Evolutionary conservation across 768 basidiomycete species (phyloP), one percentile per base, ranked within the genome.

Genomic region (Leucogyrophana mollusca): DNA sequence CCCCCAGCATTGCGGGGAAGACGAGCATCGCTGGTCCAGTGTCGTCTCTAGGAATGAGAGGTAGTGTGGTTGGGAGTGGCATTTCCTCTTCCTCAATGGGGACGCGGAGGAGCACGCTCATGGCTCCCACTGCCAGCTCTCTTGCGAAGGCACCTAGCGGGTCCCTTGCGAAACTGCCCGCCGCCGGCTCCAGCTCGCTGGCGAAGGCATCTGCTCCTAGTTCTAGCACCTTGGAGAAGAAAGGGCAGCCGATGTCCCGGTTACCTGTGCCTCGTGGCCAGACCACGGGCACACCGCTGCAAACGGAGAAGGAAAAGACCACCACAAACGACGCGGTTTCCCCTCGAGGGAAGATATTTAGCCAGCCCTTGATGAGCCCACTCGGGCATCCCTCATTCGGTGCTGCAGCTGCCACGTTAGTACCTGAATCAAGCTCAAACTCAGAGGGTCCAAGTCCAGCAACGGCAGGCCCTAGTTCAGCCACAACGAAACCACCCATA

Each of bases 91-190:
- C n/a, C 3, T 69, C 70, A 1, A 52, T 66, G 33, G 73, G 60
- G 1, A 46, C 57, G 4, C 62, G 55, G 27, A 59, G 60, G 4
- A 60, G 51, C 43, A 76, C 82, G 30, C 69, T 90, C 10, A 67
- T 85, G 41, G 86, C 87, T 1, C 87, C 87, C 0, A 90, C 87
- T 1, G 87, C 83, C 2, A 87, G 86, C 55, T 90, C 87, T 1
- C 66, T 89, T 18, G 87, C 87, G 2, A 87, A 82, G 68, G 70
- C 60, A 18, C 68, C 50, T 9, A 13, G 34, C 42, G 40, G 24
- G 44, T 6, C 18, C 23, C 33, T 25, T 35, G 21, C 23, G 32
- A 13, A 30, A 30, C 7, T 10, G n/a, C 6, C 16, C 21, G 22
- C 35, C 55, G 33, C 46, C 52, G 34, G 52, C 50, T 1, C 46